A percentile compares a stretch with the other conserved stretches of the same genome.
Conservation (phyloP, 805 yeast species). For the Schizosaccharomyces lindneri region DNA sequence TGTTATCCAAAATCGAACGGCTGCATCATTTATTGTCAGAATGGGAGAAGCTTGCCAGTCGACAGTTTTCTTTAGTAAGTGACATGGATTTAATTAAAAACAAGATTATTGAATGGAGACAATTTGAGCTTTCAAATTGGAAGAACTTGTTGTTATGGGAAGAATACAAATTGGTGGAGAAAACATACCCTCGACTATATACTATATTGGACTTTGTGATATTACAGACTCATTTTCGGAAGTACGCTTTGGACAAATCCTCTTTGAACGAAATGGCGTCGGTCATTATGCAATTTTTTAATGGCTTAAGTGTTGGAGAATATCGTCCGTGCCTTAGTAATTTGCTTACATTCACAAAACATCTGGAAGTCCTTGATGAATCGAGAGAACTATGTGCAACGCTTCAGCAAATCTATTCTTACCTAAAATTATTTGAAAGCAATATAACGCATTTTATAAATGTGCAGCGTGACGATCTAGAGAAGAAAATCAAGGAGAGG, state of each 20-base stretch:
- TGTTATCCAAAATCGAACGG: slow-evolving; percentile 65
- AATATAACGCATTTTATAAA: slow-evolving; percentile 23
- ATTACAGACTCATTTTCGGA: background rate
- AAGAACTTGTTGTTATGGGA: slow-evolving; percentile 45
- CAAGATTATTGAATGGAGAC: slow-evolving; percentile 76
- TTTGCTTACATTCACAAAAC: background rate
- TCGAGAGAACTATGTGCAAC: background rate
- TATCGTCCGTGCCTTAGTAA: background rate
- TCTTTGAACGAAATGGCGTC: background rate
- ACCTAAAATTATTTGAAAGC: slow-evolving; percentile 40
- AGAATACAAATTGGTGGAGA: slow-evolving; percentile 22
- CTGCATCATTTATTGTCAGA: slow-evolving; percentile 59
- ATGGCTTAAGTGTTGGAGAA: background rate
- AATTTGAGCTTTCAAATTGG: slow-evolving; percentile 70
- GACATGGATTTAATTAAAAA: slow-evolving; percentile 34
- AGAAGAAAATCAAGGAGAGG: slow-evolving; percentile 62
- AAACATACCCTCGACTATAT: slow-evolving; percentile 71
- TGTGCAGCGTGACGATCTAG: slow-evolving; percentile 27
- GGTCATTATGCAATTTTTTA: background rate
- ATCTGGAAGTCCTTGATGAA: background rate
- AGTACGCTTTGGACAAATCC: background rate
- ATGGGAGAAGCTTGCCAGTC: slow-evolving; percentile 82
- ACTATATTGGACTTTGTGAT: background rate
- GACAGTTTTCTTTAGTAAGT: slow-evolving; percentile 36
- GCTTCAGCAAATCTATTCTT: slow-evolving; percentile 23